phyloP scores from a whole-genome alignment of 108 stramenopile species.

The Nitzschia sp. region DNA sequence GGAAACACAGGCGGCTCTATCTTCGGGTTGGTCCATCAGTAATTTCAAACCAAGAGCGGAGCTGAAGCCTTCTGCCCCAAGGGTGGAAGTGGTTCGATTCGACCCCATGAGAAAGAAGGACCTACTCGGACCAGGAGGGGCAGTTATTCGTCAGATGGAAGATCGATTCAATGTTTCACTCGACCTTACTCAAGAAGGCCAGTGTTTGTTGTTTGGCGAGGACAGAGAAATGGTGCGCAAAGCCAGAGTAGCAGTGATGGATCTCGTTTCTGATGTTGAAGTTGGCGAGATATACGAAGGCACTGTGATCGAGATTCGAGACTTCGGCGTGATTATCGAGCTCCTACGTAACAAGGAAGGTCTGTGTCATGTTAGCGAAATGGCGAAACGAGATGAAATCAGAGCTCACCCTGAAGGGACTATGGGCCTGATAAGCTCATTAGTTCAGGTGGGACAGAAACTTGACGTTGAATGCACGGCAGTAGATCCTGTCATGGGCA shows the following conservation, averaged over 20 bases:
- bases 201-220: constrained; percentile 62
- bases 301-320: constrained; percentile 80
- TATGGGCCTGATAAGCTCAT: constrained; percentile 45
- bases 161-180: constrained; percentile 63
- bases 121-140: constrained; percentile 70
- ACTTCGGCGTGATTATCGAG: constrained; percentile 88
- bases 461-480: constrained; percentile 60
- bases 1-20: constrained; percentile 32
- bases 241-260: constrained; percentile 62
- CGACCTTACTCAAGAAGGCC: constrained; percentile 74
- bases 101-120: constrained; percentile 64
- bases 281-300: constrained; percentile 75
- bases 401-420: constrained; percentile 48
- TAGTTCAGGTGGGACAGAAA: constrained; percentile 59
- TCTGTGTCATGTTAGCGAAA: constrained; percentile 86
- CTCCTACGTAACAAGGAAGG: constrained; percentile 89
- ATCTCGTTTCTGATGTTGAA: constrained; percentile 75
- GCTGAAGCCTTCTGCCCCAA: constrained; percentile 56
- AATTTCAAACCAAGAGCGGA: constrained; percentile 33
- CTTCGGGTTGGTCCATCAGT: constrained; percentile 17
- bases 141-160: constrained; percentile 65
- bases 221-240: constrained; percentile 52
- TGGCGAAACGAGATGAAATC: constrained; percentile 38
- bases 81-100: constrained; percentile 57
- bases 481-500: constrained; percentile 71